phyloP scores from a whole-genome alignment of 108 stramenopile genomes.

The Skeletonema costatum region DNA sequence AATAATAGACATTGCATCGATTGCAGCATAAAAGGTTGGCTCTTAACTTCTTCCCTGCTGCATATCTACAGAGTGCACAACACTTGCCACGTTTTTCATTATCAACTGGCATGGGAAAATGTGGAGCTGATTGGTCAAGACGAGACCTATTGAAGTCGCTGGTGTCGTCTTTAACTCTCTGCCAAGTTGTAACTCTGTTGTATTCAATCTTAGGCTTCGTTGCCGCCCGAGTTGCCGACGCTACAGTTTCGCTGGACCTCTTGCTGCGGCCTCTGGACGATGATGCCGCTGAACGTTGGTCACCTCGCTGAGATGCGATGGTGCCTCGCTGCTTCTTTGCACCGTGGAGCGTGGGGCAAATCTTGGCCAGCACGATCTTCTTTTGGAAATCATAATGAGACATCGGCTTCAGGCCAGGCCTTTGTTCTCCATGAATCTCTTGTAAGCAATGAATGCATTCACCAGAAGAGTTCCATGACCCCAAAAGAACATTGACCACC shows the following conservation, averaged over 20 bases:
- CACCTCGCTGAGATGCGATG: neutral
- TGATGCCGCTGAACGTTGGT: neutral
- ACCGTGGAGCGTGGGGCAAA: neutral
- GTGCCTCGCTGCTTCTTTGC: neutral
- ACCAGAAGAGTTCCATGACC: conserved; percentile 3
- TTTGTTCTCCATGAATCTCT: neutral
- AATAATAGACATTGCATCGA: neutral
- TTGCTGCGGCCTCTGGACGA: neutral
- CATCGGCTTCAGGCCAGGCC: conserved; percentile 1
- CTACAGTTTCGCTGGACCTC: neutral
- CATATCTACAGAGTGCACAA: conserved; percentile 16
- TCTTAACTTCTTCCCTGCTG: conserved; percentile 7
- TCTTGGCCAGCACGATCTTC: conserved; percentile 6
- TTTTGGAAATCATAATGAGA: conserved; percentile 13
- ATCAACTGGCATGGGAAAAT: neutral
- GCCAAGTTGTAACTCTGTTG: neutral
- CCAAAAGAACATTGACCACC: conserved; percentile 48
- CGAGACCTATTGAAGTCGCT: conserved; percentile 2
- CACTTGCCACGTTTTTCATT: conserved; percentile 5
- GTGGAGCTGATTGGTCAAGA: neutral
- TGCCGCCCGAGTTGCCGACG: neutral
- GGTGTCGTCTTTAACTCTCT: neutral
- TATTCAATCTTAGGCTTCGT: neutral
- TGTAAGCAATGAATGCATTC: conserved; percentile 14
- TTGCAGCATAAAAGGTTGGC: neutral